A percentile compares a stretch with the other conserved stretches of the same genome.
Evolutionary conservation across 1,139 yeast species (phyloP).

Genomic region (Yamadazyma siamensis): DNA sequence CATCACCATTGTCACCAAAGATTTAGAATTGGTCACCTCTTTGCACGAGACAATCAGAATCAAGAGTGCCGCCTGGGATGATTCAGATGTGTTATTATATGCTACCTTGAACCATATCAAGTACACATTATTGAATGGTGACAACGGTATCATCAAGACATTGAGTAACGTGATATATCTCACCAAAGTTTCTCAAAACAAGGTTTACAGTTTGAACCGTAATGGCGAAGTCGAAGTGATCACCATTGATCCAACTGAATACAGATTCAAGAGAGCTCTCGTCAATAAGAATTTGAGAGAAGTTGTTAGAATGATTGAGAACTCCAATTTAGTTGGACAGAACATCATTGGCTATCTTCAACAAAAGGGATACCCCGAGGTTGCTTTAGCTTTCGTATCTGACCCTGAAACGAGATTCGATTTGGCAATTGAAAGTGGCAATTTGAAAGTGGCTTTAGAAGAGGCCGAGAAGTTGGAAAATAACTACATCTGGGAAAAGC

Average conservation of each 20-base stretch:
- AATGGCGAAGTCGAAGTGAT: constrained; percentile 79
- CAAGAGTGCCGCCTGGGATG: constrained; percentile 98
- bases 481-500: constrained; percentile 70
- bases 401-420: constrained; percentile 97
- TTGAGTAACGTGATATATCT: constrained; percentile 88
- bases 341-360: constrained; percentile 93
- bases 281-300: constrained; percentile 88
- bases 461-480: constrained; percentile 81
- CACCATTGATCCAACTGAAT: constrained; percentile 92
- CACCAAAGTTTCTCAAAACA: constrained; percentile 64
- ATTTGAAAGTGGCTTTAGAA: constrained; percentile 78
- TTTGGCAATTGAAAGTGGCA: constrained; percentile 90
- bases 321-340: constrained; percentile 93
- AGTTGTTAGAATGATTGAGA: constrained; percentile 83
- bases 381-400: constrained; percentile 92
- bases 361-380: constrained; percentile 92
- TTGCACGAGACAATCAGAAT: constrained; percentile 96
- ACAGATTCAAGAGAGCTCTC: constrained; percentile 90
- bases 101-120: constrained; percentile 95
- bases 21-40: constrained; percentile 73
- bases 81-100: constrained; percentile 83
- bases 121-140: constrained; percentile 90
- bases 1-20: constrained; percentile 79
- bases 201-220: constrained; percentile 79
- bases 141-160: constrained; percentile 90